phyloP scores from a whole-genome alignment of 805 yeast species.

The Jamesozyma spencerorum region DNA sequence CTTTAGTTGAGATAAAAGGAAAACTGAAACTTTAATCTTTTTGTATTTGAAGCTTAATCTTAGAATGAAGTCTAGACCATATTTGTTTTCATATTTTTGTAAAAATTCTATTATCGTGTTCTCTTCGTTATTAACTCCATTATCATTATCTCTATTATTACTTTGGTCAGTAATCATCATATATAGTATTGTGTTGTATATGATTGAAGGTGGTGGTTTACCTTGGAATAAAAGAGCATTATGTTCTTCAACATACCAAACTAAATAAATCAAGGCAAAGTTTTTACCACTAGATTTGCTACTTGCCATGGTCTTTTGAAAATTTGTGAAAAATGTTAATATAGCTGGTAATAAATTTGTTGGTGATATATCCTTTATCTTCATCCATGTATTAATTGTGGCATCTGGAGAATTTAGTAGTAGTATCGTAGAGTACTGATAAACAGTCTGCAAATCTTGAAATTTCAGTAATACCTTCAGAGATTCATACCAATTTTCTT shows the following conservation, averaged over 20 bases:
- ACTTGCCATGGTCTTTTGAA: slow-evolving; percentile 22
- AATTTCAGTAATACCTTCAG: slow-evolving; percentile 45
- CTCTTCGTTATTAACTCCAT: slow-evolving; percentile 33
- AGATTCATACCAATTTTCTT: slow-evolving; percentile 67
- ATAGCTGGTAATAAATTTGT: slow-evolving; percentile 67
- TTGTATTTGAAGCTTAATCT: slow-evolving; percentile 58
- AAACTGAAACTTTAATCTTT: slow-evolving; percentile 57
- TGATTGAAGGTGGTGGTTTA: slow-evolving; percentile 24
- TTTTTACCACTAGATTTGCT: slow-evolving; percentile 39
- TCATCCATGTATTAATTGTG: slow-evolving; percentile 75
- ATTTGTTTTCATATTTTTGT: slow-evolving; percentile 32
- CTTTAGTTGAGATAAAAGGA: slow-evolving; percentile 57
- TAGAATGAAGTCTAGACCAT: slow-evolving; percentile 64
- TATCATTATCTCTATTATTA: slow-evolving; percentile 10
- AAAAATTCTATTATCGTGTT: slow-evolving; percentile 42
- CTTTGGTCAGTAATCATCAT: slow-evolving; percentile 44
- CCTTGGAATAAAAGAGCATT: not conserved
- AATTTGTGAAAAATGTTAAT: slow-evolving; percentile 51
- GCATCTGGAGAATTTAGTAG: slow-evolving; percentile 56
- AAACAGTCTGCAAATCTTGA: slow-evolving; percentile 41
- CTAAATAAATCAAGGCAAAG: slow-evolving; percentile 57
- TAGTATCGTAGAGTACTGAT: slow-evolving; percentile 60
- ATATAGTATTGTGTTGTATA: slow-evolving; percentile 66
- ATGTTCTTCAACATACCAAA: slow-evolving; percentile 40
- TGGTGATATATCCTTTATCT: slow-evolving; percentile 42